Evolutionary conservation across 2,329 filamentous ascomycete species (phyloP).

Genomic region (Macrophomina phaseolina): DNA sequence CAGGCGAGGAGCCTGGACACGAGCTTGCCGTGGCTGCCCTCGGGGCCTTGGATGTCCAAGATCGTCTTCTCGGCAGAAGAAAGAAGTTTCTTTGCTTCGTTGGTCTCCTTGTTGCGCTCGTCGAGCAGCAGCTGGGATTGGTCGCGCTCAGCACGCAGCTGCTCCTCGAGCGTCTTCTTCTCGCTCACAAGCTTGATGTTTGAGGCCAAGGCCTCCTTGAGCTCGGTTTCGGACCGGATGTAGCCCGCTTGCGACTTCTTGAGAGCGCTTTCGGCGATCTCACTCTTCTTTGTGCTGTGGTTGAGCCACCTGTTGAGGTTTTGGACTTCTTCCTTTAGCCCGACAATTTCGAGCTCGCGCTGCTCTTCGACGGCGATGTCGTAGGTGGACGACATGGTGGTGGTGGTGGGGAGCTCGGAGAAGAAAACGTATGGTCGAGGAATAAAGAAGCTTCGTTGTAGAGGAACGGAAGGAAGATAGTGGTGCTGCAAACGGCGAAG

Average conservation of each 20-base stretch:
- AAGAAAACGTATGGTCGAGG: background rate
- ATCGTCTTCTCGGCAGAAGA: too few species aligned
- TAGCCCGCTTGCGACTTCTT: background rate
- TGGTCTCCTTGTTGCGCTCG: too few species aligned
- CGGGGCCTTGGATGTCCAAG: too few species aligned
- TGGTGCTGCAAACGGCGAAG: constrained; percentile 3
- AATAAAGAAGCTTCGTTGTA: background rate
- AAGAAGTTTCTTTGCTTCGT: too few species aligned
- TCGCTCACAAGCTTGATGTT: background rate
- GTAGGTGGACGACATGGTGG: background rate
- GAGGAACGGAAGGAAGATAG: background rate
- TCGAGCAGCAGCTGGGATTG: too few species aligned
- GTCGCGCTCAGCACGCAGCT: too few species aligned
- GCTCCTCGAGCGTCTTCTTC: background rate
- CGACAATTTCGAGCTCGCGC: background rate
- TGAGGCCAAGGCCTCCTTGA: background rate
- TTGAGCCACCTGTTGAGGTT: background rate
- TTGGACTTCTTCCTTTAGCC: background rate
- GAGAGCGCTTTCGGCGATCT: background rate
- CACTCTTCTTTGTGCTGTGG: background rate
- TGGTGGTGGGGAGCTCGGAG: background rate
- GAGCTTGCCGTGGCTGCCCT: too few species aligned
- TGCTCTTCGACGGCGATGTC: background rate
- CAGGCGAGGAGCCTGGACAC: too few species aligned
- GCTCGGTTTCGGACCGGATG: background rate